Percentiles rank a stretch among this genome's conserved stretches.
These are phyloP conservation scores for Oryza nivara DNA, from an alignment of 176 grass and related monocot genomes.

Conservation along the genomic window DNA sequence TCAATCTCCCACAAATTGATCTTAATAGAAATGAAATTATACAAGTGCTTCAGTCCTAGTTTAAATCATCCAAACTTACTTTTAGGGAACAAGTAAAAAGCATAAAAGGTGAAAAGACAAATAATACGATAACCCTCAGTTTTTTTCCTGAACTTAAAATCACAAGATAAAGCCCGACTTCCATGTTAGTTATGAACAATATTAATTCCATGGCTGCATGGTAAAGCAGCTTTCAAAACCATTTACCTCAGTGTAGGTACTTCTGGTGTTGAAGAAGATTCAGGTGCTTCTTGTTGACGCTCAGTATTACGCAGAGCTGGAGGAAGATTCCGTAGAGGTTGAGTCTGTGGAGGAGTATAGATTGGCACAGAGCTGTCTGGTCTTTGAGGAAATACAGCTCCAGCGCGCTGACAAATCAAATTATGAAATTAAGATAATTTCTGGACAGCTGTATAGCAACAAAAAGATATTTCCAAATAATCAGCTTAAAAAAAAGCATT, in stretches of 20 bases:
- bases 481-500: constrained; percentile 19
- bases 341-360: constrained; percentile 89
- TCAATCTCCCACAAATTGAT: constrained; percentile 23
- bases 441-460: background rate
- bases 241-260: constrained; percentile 71
- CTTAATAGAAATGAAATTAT: constrained; percentile 9
- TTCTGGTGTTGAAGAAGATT: constrained; percentile 62
- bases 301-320: constrained; percentile 60
- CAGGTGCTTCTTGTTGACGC: constrained; percentile 61
- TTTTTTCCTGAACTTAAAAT: constrained; percentile 11
- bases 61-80: background rate
- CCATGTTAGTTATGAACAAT: background rate
- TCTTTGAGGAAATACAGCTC: constrained; percentile 90
- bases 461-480: constrained; percentile 1
- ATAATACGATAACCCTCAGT: background rate
- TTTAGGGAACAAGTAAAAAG: background rate
- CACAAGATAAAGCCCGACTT: background rate
- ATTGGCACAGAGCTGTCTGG: constrained; percentile 77
- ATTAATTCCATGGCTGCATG: constrained; percentile 20
- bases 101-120: background rate
- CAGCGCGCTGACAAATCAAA: constrained; percentile 67
- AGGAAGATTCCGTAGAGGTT: constrained; percentile 75
- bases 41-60: constrained; percentile 4
- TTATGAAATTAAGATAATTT: constrained; percentile 19
- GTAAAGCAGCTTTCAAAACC: constrained; percentile 19